A percentile compares a stretch with the other conserved stretches of the same genome.
These are phyloP conservation scores for Apostasia ramifera DNA, from an alignment of 106 monocot genomes.

Conservation along the genomic window DNA sequence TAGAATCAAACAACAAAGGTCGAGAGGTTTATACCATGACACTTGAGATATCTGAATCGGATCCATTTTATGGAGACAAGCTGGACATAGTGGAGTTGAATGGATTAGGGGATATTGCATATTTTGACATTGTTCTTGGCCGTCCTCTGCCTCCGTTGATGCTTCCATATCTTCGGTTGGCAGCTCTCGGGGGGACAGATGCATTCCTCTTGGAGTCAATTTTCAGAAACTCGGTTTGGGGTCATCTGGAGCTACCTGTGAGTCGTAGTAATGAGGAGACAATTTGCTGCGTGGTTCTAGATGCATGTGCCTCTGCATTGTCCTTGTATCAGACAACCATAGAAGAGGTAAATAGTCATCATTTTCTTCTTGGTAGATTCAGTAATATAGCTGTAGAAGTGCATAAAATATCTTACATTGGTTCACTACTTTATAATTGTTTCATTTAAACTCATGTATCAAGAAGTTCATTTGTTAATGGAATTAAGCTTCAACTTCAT, in stretches of 20 bases:
- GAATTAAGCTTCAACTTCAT: no score
- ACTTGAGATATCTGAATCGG: slow-evolving; percentile 75
- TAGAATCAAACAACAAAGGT: slow-evolving; percentile 43
- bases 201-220: slow-evolving; percentile 88
- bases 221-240: slow-evolving; percentile 86
- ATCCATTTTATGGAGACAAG: slow-evolving; percentile 89
- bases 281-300: slow-evolving; percentile 59
- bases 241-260: slow-evolving; percentile 73
- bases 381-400: no score
- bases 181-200: slow-evolving; percentile 85
- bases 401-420: no score
- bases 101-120: slow-evolving; percentile 64
- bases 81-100: slow-evolving; percentile 81
- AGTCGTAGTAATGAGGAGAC: slow-evolving; percentile 75
- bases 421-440: no score
- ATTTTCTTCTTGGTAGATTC: no score
- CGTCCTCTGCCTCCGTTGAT: slow-evolving; percentile 49
- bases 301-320: slow-evolving; percentile 76
- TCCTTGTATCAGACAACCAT: slow-evolving; percentile 58
- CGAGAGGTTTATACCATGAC: slow-evolving; percentile 76
- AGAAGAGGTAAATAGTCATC: slow-evolving; percentile 55
- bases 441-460: no score
- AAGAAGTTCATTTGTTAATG: no score
- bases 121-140: slow-evolving; percentile 75
- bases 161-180: slow-evolving; percentile 78